These are phyloP conservation scores for Zoysia matrella DNA, from an alignment of 202 grass and related monocot species.

Conservation along the genomic window DNA sequence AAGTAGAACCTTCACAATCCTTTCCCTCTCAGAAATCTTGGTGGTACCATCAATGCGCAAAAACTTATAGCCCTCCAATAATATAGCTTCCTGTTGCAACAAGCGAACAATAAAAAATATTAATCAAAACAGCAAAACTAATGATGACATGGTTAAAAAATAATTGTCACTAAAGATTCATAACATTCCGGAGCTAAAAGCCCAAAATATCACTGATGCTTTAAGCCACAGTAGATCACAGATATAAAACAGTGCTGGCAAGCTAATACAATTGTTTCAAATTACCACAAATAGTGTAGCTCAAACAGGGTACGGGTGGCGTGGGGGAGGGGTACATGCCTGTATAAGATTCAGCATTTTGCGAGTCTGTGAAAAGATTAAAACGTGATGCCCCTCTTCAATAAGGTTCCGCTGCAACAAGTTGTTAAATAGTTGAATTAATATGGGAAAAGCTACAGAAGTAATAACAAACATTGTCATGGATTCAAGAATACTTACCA, in stretches of 20 bases:
- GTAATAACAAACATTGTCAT: constrained; percentile 21
- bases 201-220: constrained; percentile 12
- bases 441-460: constrained; percentile 32
- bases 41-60: constrained; percentile 95
- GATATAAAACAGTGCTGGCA: constrained; percentile 9
- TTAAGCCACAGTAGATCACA: constrained; percentile 19
- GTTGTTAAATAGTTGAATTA: constrained; percentile 34
- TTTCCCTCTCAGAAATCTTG: constrained; percentile 82
- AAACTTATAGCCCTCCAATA: constrained; percentile 73
- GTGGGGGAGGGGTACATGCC: constrained; percentile 24
- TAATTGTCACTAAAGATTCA: constrained; percentile 25
- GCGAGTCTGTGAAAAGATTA: constrained; percentile 89
- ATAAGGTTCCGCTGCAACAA: constrained; percentile 76
- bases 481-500: constrained; percentile 59
- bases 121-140: constrained; percentile 25
- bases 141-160: neutral
- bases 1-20: constrained; percentile 75
- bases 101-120: constrained; percentile 40
- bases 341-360: constrained; percentile 97
- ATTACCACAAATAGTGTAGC: too few relatives aligned
- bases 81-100: constrained; percentile 75
- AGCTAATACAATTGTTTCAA: neutral
- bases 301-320: too few relatives aligned
- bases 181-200: constrained; percentile 12
- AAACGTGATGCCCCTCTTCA: constrained; percentile 73